Conservation (phyloP, 495 filamentous ascomycete species). For the Annulohypoxylon maeteangense region DNA sequence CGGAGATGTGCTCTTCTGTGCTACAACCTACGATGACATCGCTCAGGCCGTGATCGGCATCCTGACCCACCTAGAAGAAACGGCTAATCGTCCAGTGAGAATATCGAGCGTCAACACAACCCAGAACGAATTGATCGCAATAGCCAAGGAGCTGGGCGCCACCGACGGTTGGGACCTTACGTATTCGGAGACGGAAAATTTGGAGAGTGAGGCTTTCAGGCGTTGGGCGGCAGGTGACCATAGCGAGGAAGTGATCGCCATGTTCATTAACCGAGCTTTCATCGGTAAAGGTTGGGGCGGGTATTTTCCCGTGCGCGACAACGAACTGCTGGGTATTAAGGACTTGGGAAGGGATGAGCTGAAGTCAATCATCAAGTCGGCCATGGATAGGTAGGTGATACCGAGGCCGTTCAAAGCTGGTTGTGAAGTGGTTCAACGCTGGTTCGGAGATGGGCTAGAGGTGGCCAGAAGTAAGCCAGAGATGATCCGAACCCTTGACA, state of each 20-base stretch:
- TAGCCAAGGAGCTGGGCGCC: slow-evolving; percentile 42
- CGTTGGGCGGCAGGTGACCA: slow-evolving; percentile 43
- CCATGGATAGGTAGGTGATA: slow-evolving; percentile 37
- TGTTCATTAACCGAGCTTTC: slow-evolving; percentile 43
- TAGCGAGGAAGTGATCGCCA: slow-evolving; percentile 45
- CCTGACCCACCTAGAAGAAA: slow-evolving; percentile 42
- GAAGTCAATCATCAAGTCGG: slow-evolving; percentile 38
- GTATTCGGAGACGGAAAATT: slow-evolving; percentile 37
- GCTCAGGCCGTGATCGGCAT: slow-evolving; percentile 41
- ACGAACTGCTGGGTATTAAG: slow-evolving; percentile 40
- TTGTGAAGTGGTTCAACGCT: no score
- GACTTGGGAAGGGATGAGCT: slow-evolving; percentile 35
- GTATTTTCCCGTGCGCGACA: slow-evolving; percentile 40
- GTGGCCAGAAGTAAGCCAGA: no score
- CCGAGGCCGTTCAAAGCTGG: no score
- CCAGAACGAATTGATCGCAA: slow-evolving; percentile 39
- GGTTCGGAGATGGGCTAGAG: no score
- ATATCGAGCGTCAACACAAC: slow-evolving; percentile 41
- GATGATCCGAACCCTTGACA: neutral
- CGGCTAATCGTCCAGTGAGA: slow-evolving; percentile 39
- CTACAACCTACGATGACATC: slow-evolving; percentile 40
- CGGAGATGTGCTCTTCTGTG: slow-evolving; percentile 41
- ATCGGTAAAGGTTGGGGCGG: slow-evolving; percentile 43
- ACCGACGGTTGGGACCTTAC: slow-evolving; percentile 38
- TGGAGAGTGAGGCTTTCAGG: slow-evolving; percentile 34